phyloP scores from a whole-genome alignment of 2,329 filamentous ascomycete species.

The Colletotrichum sp. region DNA sequence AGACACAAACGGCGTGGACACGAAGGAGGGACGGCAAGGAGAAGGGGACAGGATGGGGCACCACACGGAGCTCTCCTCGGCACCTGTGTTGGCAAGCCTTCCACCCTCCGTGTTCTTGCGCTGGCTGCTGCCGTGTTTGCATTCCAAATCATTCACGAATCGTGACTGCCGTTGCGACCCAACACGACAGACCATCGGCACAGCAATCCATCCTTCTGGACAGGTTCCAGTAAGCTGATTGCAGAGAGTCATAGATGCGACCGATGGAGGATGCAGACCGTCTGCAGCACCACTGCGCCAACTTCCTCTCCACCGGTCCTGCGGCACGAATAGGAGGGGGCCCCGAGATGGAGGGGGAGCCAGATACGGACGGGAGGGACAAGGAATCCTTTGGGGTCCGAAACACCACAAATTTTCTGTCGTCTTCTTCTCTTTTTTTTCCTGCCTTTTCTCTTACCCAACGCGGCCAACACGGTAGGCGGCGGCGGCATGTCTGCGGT shows the following conservation, averaged over 20 bases:
- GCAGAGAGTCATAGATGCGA: neutral
- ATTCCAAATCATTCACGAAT: slow-evolving; percentile 4
- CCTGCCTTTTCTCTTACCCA: neutral
- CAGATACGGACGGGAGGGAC: neutral
- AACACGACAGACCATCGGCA: neutral
- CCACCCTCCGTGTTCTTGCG: neutral
- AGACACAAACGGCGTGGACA: neutral
- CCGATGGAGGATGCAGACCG: neutral
- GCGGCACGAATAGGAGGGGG: slow-evolving; percentile 1
- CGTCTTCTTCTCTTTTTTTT: neutral
- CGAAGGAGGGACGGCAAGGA: neutral
- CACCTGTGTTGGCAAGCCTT: neutral
- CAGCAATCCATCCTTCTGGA: neutral
- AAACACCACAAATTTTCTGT: neutral
- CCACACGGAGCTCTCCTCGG: slow-evolving; percentile 9
- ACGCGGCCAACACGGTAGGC: neutral
- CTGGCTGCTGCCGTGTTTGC: neutral
- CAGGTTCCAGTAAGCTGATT: slow-evolving; percentile 2
- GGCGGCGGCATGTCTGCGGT: neutral
- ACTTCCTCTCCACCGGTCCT: neutral
- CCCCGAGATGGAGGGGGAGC: neutral
- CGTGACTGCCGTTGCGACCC: neutral
- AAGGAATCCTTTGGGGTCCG: neutral
- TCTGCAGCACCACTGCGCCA: neutral
- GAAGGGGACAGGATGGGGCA: neutral